A percentile compares a stretch with the other conserved stretches of the same genome.
Evolutionary conservation across 495 filamentous ascomycete species (phyloP).

Genomic region (Aspergillus sparsus): DNA sequence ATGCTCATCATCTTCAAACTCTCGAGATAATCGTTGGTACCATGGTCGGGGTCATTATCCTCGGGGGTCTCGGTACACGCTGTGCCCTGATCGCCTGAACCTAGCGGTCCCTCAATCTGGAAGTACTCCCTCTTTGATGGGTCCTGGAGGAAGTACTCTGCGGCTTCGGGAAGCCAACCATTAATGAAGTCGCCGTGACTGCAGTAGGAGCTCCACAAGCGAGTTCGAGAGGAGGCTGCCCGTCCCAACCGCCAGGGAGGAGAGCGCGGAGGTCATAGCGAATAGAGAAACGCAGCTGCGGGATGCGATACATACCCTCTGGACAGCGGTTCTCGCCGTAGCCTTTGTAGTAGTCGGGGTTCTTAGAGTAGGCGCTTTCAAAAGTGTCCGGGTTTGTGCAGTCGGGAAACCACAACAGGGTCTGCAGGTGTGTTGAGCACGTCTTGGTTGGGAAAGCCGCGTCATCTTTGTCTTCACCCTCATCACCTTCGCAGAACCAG

Average conservation of each 20-base stretch:
- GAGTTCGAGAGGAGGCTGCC: slow-evolving; percentile 20
- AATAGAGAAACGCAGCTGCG: slow-evolving; percentile 25
- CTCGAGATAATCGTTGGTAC: slow-evolving; percentile 17
- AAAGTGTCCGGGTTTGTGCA: slow-evolving; percentile 25
- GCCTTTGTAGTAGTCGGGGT: slow-evolving; percentile 4
- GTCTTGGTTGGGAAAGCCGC: slow-evolving; percentile 25
- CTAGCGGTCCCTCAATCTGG: slow-evolving; percentile 16
- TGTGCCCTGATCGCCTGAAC: slow-evolving; percentile 10
- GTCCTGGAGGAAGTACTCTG: slow-evolving; percentile 22
- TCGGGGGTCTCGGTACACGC: slow-evolving; percentile 10
- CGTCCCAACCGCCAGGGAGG: slow-evolving; percentile 24
- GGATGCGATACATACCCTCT: slow-evolving; percentile 19
- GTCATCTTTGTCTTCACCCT: slow-evolving; percentile 12
- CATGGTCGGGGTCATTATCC: slow-evolving; percentile 18
- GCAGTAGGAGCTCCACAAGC: slow-evolving; percentile 25
- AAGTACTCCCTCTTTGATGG: slow-evolving; percentile 16
- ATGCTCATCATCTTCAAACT: slow-evolving; percentile 17
- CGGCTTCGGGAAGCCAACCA: slow-evolving; percentile 27
- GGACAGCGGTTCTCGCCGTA: slow-evolving; percentile 25
- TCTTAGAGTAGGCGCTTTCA: slow-evolving; percentile 25
- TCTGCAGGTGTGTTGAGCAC: slow-evolving; percentile 26
- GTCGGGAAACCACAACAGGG: slow-evolving; percentile 25
- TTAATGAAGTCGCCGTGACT: slow-evolving; percentile 29
- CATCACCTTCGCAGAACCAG: slow-evolving; percentile 27
- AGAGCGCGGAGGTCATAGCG: slow-evolving; percentile 24